Evolutionary conservation across 805 yeast species (phyloP).

Genomic region (Wickerhamomyces bisporus): DNA sequence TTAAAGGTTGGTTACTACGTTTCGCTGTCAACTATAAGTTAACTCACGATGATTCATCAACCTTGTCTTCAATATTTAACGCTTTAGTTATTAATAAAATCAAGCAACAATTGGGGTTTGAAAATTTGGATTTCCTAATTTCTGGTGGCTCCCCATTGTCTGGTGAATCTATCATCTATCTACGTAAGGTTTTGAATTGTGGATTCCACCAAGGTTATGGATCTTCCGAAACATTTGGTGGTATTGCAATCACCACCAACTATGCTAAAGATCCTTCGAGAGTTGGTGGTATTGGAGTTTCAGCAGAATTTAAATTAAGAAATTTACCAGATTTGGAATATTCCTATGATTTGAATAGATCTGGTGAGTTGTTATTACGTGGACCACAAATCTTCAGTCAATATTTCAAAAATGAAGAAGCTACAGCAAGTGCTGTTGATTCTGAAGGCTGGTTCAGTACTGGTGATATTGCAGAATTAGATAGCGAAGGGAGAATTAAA

Average conservation of each 20-base stretch:
- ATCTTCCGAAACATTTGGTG: slow-evolving; percentile 68
- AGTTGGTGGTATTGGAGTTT: slow-evolving; percentile 54
- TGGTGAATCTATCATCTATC: slow-evolving; percentile 52
- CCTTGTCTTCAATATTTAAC: slow-evolving; percentile 33
- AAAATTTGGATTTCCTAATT: slow-evolving; percentile 33
- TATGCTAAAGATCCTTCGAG: slow-evolving; percentile 45
- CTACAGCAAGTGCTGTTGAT: slow-evolving; percentile 48
- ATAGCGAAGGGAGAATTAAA: slow-evolving; percentile 45
- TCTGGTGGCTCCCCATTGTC: slow-evolving; percentile 72
- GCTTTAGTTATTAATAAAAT: slow-evolving; percentile 37
- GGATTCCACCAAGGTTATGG: slow-evolving; percentile 72
- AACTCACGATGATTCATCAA: slow-evolving; percentile 32
- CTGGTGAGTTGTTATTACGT: slow-evolving; percentile 59
- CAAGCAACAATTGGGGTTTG: slow-evolving; percentile 42
- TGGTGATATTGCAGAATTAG: slow-evolving; percentile 59
- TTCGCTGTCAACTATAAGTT: slow-evolving; percentile 38
- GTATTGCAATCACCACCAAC: slow-evolving; percentile 40
- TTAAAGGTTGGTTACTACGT: slow-evolving; percentile 36
- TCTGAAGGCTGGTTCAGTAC: slow-evolving; percentile 61
- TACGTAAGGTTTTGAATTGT: slow-evolving; percentile 55
- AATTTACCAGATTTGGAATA: slow-evolving; percentile 64
- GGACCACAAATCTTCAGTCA: slow-evolving; percentile 58
- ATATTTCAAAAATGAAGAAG: slow-evolving; percentile 53
- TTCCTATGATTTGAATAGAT: slow-evolving; percentile 34
- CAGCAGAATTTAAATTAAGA: slow-evolving; percentile 53